These are phyloP conservation scores for Sugiyamaella valdiviana DNA, from an alignment of 805 yeast species.

Conservation along the genomic window DNA sequence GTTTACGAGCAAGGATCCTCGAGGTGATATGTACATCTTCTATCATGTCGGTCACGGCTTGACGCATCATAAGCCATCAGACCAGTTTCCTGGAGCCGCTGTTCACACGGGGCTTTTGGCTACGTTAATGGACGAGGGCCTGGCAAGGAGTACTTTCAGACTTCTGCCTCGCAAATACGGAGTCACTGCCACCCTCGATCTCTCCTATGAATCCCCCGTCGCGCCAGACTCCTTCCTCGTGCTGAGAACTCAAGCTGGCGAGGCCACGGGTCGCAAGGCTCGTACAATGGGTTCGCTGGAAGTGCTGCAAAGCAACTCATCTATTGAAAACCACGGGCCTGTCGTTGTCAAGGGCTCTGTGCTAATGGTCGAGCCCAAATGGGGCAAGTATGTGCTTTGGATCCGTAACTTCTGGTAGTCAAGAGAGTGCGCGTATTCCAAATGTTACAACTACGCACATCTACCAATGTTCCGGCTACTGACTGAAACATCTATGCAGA, in stretches of 20 bases:
- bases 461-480: background rate
- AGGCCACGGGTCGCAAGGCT: slow-evolving; percentile 66
- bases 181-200: slow-evolving; percentile 69
- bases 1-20: slow-evolving; percentile 42
- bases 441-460: background rate
- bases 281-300: slow-evolving; percentile 56
- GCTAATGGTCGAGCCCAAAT: slow-evolving; percentile 75
- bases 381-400: slow-evolving; percentile 72
- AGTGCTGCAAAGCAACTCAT: slow-evolving; percentile 33
- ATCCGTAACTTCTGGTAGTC: slow-evolving; percentile 22
- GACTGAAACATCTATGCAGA: too few relatives aligned
- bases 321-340: slow-evolving; percentile 20
- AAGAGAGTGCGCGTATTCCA: background rate
- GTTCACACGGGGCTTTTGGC: slow-evolving; percentile 75
- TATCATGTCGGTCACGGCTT: slow-evolving; percentile 62
- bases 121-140: slow-evolving; percentile 74
- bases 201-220: slow-evolving; percentile 44
- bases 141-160: slow-evolving; percentile 65
- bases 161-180: slow-evolving; percentile 69
- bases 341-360: slow-evolving; percentile 59
- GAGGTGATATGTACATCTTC: slow-evolving; percentile 53
- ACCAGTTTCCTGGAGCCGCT: slow-evolving; percentile 12
- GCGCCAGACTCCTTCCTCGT: slow-evolving; percentile 56
- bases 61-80: slow-evolving; percentile 34
- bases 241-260: slow-evolving; percentile 55